These are phyloP conservation scores for Lodderomyces jiufengensis DNA, from an alignment of 1,139 yeast genomes.

Conservation along the genomic window DNA sequence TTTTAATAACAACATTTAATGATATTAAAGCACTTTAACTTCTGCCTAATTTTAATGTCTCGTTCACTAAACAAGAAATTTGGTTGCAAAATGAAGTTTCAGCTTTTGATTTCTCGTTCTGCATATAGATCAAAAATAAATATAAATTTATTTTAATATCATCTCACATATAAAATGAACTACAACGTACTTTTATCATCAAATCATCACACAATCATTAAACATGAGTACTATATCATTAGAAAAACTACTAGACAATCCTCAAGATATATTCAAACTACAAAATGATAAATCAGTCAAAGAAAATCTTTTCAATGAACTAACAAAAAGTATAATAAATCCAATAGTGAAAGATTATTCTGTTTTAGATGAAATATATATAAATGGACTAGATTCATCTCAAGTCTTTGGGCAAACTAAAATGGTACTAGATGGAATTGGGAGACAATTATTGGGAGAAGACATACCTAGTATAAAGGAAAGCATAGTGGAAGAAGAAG, in stretches of 20 bases:
- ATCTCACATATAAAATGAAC: no score
- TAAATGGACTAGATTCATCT: constrained; percentile 83
- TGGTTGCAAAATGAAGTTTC: no score
- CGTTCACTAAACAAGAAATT: no score
- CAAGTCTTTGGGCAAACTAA: constrained; percentile 95
- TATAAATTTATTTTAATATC: no score
- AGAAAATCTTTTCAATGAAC: constrained; percentile 24
- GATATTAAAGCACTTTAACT: no score
- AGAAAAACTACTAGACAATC: constrained; percentile 18
- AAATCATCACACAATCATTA: not conserved
- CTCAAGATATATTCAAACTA: constrained; percentile 27
- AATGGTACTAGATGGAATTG: constrained; percentile 53
- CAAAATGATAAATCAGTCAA: constrained; percentile 13
- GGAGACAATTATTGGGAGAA: constrained; percentile 37
- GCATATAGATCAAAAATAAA: no score
- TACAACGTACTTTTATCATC: no score
- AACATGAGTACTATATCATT: constrained; percentile 7
- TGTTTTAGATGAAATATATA: constrained; percentile 74
- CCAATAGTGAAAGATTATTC: constrained; percentile 63
- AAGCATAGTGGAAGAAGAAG: constrained; percentile 16
- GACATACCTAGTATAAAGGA: constrained; percentile 13
- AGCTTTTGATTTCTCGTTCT: no score
- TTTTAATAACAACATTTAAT: no score
- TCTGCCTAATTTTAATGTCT: no score
- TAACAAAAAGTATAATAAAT: constrained; percentile 58